Evolutionary conservation across 1,284 basidiomycete species (phyloP).

Genomic region (Xerocomus amazonicus): DNA sequence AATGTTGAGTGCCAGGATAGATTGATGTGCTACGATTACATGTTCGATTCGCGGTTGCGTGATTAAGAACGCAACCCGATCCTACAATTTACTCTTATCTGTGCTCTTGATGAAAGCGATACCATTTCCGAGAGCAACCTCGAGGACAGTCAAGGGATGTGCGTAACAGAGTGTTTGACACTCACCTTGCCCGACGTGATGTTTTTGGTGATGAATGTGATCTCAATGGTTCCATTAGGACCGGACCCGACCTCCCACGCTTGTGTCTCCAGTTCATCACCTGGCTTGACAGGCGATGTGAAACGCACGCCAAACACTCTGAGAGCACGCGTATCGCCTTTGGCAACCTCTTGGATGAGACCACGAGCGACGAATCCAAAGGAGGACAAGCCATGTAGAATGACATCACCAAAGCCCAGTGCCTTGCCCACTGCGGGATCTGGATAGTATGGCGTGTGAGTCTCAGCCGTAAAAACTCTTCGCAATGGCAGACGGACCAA

Average conservation of each 20-base stretch:
- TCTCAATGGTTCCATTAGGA: conserved; percentile 61
- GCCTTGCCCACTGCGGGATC: conserved; percentile 69
- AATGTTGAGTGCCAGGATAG: conserved; percentile 23
- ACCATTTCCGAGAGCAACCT: conserved; percentile 55
- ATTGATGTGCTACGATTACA: background rate
- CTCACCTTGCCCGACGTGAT: conserved; percentile 64
- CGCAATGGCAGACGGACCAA: conserved; percentile 45
- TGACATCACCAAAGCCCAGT: conserved; percentile 71
- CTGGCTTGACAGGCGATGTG: conserved; percentile 77
- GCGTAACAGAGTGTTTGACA: background rate
- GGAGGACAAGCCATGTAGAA: conserved; percentile 78
- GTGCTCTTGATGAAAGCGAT: conserved; percentile 56
- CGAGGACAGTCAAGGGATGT: background rate
- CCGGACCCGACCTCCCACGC: conserved; percentile 74
- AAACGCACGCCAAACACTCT: conserved; percentile 70
- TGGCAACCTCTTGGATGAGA: conserved; percentile 59
- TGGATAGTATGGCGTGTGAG: conserved; percentile 25
- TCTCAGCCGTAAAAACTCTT: background rate
- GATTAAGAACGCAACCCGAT: background rate
- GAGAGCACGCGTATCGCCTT: conserved; percentile 56
- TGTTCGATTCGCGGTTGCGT: background rate
- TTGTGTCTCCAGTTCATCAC: conserved; percentile 72
- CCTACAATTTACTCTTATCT: conserved; percentile 52
- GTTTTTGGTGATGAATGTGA: conserved; percentile 72
- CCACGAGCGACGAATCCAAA: conserved; percentile 77